Percentiles rank a stretch among this genome's conserved stretches.
These are phyloP conservation scores for Nadsonia commutata DNA, from an alignment of 1,139 yeast species.

Conservation along the genomic window DNA sequence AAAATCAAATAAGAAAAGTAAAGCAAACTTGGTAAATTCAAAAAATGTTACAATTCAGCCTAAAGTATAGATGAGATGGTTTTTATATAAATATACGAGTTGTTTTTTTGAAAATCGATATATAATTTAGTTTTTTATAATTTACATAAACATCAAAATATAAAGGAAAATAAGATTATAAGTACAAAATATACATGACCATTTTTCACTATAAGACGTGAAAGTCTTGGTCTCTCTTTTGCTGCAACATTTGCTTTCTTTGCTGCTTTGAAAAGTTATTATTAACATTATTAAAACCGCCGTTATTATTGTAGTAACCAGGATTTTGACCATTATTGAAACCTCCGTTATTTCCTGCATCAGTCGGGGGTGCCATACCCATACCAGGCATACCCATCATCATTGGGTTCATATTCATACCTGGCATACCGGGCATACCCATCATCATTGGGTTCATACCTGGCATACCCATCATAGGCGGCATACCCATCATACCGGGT, in stretches of 20 bases:
- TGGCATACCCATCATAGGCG: not conserved
- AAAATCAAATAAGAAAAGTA: no score
- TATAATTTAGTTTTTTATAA: no score
- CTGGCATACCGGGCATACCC: no score
- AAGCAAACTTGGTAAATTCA: no score
- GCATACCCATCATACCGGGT: not conserved
- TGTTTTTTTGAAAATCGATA: no score
- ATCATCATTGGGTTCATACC: not conserved
- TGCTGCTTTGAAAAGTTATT: not conserved
- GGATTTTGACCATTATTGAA: not conserved
- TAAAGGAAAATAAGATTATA: no score
- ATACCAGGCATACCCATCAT: not conserved
- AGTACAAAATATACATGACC: no score
- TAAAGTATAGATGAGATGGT: no score
- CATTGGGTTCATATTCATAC: not conserved
- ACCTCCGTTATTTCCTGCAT: not conserved
- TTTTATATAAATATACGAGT: no score
- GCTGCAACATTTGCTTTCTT: not conserved
- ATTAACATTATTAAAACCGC: not conserved
- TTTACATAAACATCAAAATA: no score
- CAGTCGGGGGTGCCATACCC: not conserved
- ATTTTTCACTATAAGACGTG: not conserved
- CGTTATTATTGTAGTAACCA: not conserved
- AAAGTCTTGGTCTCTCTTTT: not conserved
- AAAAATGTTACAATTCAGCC: no score